These are phyloP conservation scores for Talaromyces islandicus DNA, from an alignment of 2,329 filamentous ascomycete species.

Conservation along the genomic window DNA sequence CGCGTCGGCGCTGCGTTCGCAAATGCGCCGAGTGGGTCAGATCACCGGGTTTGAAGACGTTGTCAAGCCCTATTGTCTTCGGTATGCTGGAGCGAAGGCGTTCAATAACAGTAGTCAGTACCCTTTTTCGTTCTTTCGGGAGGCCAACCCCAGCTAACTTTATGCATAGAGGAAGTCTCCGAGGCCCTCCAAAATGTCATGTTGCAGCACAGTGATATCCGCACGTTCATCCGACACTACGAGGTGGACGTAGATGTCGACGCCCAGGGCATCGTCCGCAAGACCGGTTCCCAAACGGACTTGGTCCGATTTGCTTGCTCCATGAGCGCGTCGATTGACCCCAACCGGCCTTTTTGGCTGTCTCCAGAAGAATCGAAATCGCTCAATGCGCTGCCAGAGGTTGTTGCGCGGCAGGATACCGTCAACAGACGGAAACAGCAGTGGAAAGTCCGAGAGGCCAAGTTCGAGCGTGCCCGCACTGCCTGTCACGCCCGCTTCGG, in stretches of 20 bases:
- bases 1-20: conserved; percentile 17
- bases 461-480: conserved; percentile 12
- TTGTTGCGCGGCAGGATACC: conserved; percentile 15
- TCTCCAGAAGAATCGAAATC: no score
- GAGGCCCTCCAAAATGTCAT: conserved; percentile 18
- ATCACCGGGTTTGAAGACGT: conserved; percentile 29
- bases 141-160: background rate
- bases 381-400: conserved; percentile 14
- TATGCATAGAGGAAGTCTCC: conserved; percentile 13
- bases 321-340: no score
- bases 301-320: no score
- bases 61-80: conserved; percentile 28
- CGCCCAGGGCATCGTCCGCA: conserved; percentile 19
- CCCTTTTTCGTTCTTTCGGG: background rate
- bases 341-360: no score
- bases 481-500: conserved; percentile 12
- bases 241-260: conserved; percentile 22
- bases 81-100: conserved; percentile 29
- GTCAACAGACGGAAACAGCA: conserved; percentile 14
- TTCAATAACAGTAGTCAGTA: conserved; percentile 35
- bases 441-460: conserved; percentile 13
- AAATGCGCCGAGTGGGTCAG: conserved; percentile 24
- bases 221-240: conserved; percentile 23
- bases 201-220: conserved; percentile 19
- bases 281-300: conserved; percentile 13